Evolutionary conservation across 1,284 basidiomycete species (phyloP).

Genomic region (Apiotrichum siamense): DNA sequence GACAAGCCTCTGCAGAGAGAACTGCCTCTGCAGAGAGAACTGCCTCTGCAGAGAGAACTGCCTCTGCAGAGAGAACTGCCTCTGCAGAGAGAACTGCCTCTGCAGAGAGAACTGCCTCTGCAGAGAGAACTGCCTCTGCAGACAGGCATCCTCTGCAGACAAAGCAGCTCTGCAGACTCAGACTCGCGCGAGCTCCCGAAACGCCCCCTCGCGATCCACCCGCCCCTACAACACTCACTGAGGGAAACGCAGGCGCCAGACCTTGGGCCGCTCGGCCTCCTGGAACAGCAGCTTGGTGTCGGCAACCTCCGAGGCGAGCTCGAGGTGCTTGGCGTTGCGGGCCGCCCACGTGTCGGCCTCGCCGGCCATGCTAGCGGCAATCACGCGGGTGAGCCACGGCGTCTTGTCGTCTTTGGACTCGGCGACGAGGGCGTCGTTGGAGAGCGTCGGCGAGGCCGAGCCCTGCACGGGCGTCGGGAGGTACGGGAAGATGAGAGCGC

Average conservation of each 20-base stretch:
- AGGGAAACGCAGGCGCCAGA: slow-evolving; percentile 45
- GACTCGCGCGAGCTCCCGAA: background rate
- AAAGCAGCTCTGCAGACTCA: too few species aligned
- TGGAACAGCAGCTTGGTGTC: slow-evolving; percentile 48
- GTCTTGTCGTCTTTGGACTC: slow-evolving; percentile 13
- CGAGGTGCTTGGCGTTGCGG: slow-evolving; percentile 47
- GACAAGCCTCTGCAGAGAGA: too few species aligned
- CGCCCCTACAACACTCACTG: slow-evolving; percentile 28
- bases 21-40: too few species aligned
- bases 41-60: too few species aligned
- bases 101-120: too few species aligned
- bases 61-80: too few species aligned
- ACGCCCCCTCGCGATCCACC: background rate
- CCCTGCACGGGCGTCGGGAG: slow-evolving; percentile 33
- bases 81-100: too few species aligned
- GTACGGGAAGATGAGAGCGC: slow-evolving; percentile 34
- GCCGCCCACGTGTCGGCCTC: slow-evolving; percentile 33
- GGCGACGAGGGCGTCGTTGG: slow-evolving; percentile 26
- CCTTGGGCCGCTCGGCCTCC: slow-evolving; percentile 47
- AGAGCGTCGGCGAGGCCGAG: slow-evolving; percentile 25
- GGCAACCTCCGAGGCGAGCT: slow-evolving; percentile 41
- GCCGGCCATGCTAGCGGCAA: slow-evolving; percentile 35
- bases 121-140: too few species aligned
- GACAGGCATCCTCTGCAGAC: too few species aligned
- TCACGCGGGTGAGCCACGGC: slow-evolving; percentile 42